A percentile compares a stretch with the other conserved stretches of the same genome.
Conservation (phyloP, 352 stramenopile species). For the Pythium vanterpoolii region DNA sequence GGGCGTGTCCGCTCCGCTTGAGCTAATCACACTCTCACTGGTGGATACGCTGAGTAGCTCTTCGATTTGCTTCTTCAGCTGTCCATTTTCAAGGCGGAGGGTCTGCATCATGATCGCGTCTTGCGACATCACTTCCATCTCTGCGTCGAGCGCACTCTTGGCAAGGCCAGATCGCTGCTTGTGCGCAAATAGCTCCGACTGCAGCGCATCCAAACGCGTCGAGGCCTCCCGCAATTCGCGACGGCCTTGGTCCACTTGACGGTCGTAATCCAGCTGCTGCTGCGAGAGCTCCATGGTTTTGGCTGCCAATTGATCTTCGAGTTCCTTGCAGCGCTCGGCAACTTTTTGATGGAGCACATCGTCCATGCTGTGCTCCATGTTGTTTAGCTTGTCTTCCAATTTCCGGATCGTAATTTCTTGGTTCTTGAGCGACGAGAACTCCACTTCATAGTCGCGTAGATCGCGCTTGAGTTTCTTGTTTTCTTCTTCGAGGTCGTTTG, state of each 20-base stretch:
- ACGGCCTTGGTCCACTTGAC: conserved; percentile 55
- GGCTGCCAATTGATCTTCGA: conserved; percentile 63
- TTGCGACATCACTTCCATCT: conserved; percentile 88
- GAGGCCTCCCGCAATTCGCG: conserved; percentile 61
- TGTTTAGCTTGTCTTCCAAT: conserved; percentile 88
- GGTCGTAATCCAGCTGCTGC: conserved; percentile 73
- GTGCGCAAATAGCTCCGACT: conserved; percentile 89
- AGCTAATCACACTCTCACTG: background rate
- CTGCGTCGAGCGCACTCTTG: conserved; percentile 60
- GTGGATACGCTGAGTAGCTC: conserved; percentile 42
- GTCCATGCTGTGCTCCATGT: conserved; percentile 75
- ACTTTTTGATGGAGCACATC: conserved; percentile 59
- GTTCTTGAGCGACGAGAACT: conserved; percentile 95
- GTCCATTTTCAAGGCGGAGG: conserved; percentile 77
- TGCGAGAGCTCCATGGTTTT: conserved; percentile 77
- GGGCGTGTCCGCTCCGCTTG: background rate
- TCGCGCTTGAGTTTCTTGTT: conserved; percentile 89
- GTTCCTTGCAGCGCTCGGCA: conserved; percentile 49
- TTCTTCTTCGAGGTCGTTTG: conserved; percentile 88
- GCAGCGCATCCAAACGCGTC: conserved; percentile 83
- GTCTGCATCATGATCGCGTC: conserved; percentile 75
- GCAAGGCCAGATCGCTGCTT: conserved; percentile 74
- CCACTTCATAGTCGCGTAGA: conserved; percentile 91
- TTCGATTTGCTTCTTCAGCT: conserved; percentile 86
- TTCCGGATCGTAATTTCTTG: conserved; percentile 97